phyloP scores from a whole-genome alignment of 257 asterid genomes.

The Solanum paucissectum region DNA sequence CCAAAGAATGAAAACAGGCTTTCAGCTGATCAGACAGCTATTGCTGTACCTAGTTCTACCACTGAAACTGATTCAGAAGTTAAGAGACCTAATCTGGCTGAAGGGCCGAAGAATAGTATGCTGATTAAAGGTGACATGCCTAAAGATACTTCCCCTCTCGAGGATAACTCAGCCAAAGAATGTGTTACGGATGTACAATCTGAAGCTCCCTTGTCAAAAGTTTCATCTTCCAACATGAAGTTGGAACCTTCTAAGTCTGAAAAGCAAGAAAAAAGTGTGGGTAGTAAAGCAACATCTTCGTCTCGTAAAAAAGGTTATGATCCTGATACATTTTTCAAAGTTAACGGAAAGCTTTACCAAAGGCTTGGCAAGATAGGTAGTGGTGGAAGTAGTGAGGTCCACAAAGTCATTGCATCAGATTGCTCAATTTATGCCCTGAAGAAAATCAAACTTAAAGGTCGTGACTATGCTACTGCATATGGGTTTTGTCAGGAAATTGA shows the following conservation, averaged over 20 bases:
- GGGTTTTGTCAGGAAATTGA: constrained; percentile 96
- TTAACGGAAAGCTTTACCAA: constrained; percentile 90
- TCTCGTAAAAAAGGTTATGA: constrained; percentile 79
- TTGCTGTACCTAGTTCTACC: constrained; percentile 21
- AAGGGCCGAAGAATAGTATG: constrained; percentile 20
- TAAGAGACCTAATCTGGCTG: constrained; percentile 13
- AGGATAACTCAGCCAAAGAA: constrained; percentile 25
- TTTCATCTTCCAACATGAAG: constrained; percentile 31
- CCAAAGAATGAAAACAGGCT: constrained; percentile 22
- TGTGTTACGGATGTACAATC: constrained; percentile 25
- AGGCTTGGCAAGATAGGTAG: constrained; percentile 99
- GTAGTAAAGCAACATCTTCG: constrained; percentile 50
- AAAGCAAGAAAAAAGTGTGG: constrained; percentile 47
- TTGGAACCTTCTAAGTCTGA: constrained; percentile 42
- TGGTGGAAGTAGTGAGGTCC: constrained; percentile 99
- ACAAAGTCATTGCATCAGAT: constrained; percentile 93
- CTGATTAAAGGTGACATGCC: constrained; percentile 22
- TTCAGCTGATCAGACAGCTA: constrained; percentile 21
- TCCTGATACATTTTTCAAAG: constrained; percentile 85
- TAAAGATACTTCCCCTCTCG: constrained; percentile 15
- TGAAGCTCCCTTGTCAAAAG: constrained; percentile 29
- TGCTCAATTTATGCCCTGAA: constrained; percentile 86
- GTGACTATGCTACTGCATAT: constrained; percentile 91
- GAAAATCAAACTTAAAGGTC: constrained; percentile 93
- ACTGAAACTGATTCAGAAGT: constrained; percentile 23